A percentile compares a stretch with the other conserved stretches of the same genome.
These are phyloP conservation scores for Phytophthora lateralis DNA, from an alignment of 352 stramenopile species.

Conservation along the genomic window DNA sequence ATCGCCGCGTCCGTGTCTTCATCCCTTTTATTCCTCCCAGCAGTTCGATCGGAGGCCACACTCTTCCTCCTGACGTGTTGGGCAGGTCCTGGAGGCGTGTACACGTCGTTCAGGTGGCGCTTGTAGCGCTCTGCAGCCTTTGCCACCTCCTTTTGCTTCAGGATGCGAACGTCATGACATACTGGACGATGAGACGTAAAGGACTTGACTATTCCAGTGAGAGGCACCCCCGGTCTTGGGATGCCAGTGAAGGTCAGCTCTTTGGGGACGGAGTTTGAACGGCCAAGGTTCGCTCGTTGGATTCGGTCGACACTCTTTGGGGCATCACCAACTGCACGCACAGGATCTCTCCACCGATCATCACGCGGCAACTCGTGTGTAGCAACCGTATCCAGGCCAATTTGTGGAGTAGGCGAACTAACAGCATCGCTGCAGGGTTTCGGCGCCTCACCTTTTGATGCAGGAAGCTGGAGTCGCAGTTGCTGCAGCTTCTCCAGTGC, in stretches of 20 bases:
- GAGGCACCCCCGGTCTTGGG: slow-evolving; percentile 48
- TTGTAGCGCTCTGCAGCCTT: slow-evolving; percentile 59
- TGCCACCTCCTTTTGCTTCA: slow-evolving; percentile 45
- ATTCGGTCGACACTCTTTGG: background rate
- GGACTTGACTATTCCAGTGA: slow-evolving; percentile 49
- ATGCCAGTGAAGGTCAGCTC: slow-evolving; percentile 34
- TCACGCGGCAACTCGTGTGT: slow-evolving; percentile 2
- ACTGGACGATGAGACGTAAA: slow-evolving; percentile 44
- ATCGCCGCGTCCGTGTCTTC: slow-evolving; percentile 29
- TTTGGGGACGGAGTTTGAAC: slow-evolving; percentile 27
- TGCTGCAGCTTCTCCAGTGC: slow-evolving; percentile 53
- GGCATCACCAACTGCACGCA: slow-evolving; percentile 18
- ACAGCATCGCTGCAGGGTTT: background rate
- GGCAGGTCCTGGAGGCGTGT: slow-evolving; percentile 3
- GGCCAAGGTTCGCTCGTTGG: slow-evolving; percentile 1
- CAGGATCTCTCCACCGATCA: slow-evolving; percentile 49
- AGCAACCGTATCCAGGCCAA: background rate
- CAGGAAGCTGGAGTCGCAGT: slow-evolving; percentile 32
- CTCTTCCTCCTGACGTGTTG: background rate
- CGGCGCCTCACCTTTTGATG: background rate
- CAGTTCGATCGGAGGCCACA: background rate
- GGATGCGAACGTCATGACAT: slow-evolving; percentile 54
- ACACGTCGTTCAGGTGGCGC: slow-evolving; percentile 28
- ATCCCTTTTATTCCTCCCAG: background rate
- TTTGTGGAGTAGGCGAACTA: background rate